Conservation (phyloP, 495 filamentous ascomycete genomes). For the Physcia stellaris region DNA sequence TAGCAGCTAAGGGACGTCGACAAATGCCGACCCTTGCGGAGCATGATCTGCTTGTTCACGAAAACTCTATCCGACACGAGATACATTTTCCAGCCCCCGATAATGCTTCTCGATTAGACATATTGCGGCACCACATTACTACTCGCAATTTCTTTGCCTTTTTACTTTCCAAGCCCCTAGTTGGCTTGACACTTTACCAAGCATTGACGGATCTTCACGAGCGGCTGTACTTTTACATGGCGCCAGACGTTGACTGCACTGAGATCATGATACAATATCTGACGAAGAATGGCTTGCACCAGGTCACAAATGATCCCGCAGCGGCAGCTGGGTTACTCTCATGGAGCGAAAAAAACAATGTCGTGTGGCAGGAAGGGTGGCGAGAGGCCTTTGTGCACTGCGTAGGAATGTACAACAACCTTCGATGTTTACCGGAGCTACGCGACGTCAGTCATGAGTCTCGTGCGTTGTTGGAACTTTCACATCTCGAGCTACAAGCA, state of each 20-base stretch:
- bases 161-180: constrained; percentile 20
- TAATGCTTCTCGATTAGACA: constrained; percentile 1
- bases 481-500: constrained; percentile 43
- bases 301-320: constrained; percentile 43
- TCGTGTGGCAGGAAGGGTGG: constrained; percentile 45
- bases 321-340: constrained; percentile 44
- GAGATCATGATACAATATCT: constrained; percentile 40
- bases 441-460: constrained; percentile 41
- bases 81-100: constrained; percentile 2
- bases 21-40: neutral
- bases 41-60: neutral
- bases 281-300: constrained; percentile 38
- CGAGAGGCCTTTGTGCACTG: constrained; percentile 49
- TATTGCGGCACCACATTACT: neutral
- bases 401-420: constrained; percentile 38
- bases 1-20: neutral
- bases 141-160: constrained; percentile 1
- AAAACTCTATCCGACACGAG: constrained; percentile 1
- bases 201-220: constrained; percentile 40
- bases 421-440: constrained; percentile 39
- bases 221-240: constrained; percentile 13
- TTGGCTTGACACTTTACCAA: constrained; percentile 40
- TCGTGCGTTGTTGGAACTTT: constrained; percentile 44
- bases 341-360: constrained; percentile 42
- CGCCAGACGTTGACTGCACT: neutral